A percentile compares a stretch with the other conserved stretches of the same genome.
phyloP scores from a whole-genome alignment of 305 asterid genomes.

The Lippia alba region DNA sequence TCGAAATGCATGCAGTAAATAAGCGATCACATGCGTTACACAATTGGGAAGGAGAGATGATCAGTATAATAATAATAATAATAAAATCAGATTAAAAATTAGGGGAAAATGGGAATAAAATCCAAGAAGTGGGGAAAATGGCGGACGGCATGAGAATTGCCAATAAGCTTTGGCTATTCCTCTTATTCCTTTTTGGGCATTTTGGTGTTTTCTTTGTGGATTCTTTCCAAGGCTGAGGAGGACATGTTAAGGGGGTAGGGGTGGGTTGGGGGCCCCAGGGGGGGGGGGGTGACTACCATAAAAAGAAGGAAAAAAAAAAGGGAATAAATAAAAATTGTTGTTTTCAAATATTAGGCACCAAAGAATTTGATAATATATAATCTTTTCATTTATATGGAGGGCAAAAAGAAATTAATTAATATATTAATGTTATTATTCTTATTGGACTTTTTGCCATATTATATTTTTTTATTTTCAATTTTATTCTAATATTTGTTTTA shows the following conservation, averaged over 20 bases:
- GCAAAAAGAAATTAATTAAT: not conserved
- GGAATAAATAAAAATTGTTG: too few species aligned
- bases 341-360: slow-evolving; percentile 39
- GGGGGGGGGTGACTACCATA: not conserved
- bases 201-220: slow-evolving; percentile 42
- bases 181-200: slow-evolving; percentile 27
- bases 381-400: slow-evolving; percentile 13
- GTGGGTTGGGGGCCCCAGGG: too few species aligned
- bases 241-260: slow-evolving; percentile 1
- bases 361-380: not conserved
- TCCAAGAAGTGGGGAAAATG: slow-evolving; percentile 31
- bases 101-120: slow-evolving; percentile 8
- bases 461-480: not conserved
- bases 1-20: slow-evolving; percentile 40
- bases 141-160: slow-evolving; percentile 33
- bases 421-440: not conserved
- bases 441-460: not conserved
- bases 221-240: slow-evolving; percentile 35
- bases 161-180: slow-evolving; percentile 33
- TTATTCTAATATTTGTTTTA: not conserved
- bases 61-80: not conserved
- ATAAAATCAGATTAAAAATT: not conserved
- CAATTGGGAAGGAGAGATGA: slow-evolving; percentile 1
- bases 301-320: not conserved
- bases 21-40: slow-evolving; percentile 29